Base-by-base conservation (phyloP, 2,329 filamentous ascomycete species). In the Fusarium virguliforme region DNA sequence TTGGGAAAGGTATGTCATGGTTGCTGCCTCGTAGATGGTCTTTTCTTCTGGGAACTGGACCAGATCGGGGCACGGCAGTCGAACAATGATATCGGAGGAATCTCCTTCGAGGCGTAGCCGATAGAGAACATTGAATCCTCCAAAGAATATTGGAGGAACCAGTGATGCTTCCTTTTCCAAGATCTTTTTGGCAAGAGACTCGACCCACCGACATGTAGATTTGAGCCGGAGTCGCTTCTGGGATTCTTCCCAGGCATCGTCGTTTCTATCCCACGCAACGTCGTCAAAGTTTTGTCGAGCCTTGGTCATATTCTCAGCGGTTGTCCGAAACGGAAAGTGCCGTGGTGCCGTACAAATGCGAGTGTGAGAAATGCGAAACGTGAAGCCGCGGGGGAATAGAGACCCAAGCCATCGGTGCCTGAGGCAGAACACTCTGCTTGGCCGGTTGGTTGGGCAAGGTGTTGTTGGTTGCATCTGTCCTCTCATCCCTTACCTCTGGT, bases 31-130 rank as follows among this genome's bases (percentile, higher is more conserved):
- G 26, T 66, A 58, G 24, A 24, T 6, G 2, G 46, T 50, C 53
- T 66, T 66, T 35, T 66, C 63, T 28, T 30, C 46, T 8, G 40
- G 54, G 15, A 68, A 68, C n/a, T 56, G 54, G 6, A 40, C 37
- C 22, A 61, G 18, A 43, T 50, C 18, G n/a, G 58, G 58, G 9
- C 63, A 62, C 7, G 65, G 65, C 7, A 50, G 43, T 34, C 56
- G 56, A 54, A 65, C 37, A 30, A 62, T 37, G 10, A 58, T 12
- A 48, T 65, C 22, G 5, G 46, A 48, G 9, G 9, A 18, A 18
- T 35, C 30, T n/a, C 37, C 62, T 37, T 58, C 37, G 8, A 43
- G 58, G 15, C 15, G 12, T 3, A 67, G 12, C 7, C 41, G n/a
- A 58, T 67, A 67, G 7, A 67, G 41, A 18, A 67, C 10, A 30